These are phyloP conservation scores for Thelonectria rubi DNA, from an alignment of 2,329 filamentous ascomycete genomes.

Conservation along the genomic window DNA sequence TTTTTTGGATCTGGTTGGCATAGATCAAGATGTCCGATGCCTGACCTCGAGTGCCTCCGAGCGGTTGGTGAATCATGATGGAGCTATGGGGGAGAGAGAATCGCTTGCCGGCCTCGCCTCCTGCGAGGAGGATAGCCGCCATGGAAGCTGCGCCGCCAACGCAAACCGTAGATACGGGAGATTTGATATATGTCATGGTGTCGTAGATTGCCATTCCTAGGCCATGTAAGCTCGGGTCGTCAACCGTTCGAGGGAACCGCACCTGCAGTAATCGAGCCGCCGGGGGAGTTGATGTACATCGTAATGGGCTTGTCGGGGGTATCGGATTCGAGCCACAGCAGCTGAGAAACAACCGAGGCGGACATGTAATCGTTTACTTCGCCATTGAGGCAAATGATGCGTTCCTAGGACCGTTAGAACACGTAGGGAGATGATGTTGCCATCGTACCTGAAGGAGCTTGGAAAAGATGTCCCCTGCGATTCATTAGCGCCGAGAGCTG, in stretches of 20 bases:
- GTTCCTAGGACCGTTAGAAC: conserved; percentile 66
- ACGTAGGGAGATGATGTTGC: not conserved
- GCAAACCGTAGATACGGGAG: conserved; percentile 93
- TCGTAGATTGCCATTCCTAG: conserved; percentile 89
- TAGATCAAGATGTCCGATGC: conserved; percentile 92
- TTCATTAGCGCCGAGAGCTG: conserved; percentile 29
- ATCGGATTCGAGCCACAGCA: conserved; percentile 97
- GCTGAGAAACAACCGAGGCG: conserved; percentile 93
- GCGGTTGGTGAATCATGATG: conserved; percentile 97
- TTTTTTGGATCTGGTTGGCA: conserved; percentile 92
- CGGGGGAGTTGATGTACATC: conserved; percentile 97
- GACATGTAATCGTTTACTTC: conserved; percentile 89
- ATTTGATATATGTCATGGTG: conserved; percentile 96
- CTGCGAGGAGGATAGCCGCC: conserved; percentile 88
- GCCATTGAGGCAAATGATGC: conserved; percentile 93
- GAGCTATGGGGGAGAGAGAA: conserved; percentile 92
- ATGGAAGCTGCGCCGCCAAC: conserved; percentile 95
- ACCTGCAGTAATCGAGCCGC: conserved; percentile 84
- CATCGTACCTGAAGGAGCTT: conserved; percentile 74
- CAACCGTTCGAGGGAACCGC: not conserved
- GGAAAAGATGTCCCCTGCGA: conserved; percentile 81
- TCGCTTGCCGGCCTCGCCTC: conserved; percentile 84
- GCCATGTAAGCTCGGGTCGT: conserved; percentile 13
- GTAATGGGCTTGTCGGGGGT: conserved; percentile 94
- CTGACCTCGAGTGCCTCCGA: conserved; percentile 74